Percentiles rank a stretch among this genome's conserved stretches.
phyloP scores from a whole-genome alignment of 805 yeast genomes.

The Priceomyces melissophilus region DNA sequence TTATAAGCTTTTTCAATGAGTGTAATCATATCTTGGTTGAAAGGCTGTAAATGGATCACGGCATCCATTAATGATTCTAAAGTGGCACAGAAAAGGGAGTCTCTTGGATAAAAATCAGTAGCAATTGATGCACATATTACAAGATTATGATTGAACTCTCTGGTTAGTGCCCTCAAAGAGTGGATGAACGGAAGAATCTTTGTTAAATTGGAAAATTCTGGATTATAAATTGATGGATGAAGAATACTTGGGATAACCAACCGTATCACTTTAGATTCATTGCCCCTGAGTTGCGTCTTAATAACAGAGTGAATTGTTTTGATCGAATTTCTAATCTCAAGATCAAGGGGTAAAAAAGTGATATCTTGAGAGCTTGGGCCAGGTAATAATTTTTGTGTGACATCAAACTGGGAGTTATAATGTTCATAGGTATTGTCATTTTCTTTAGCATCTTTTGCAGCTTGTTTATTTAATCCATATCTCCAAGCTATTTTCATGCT shows the following conservation, averaged over 20 bases:
- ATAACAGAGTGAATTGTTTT: slow-evolving; percentile 43
- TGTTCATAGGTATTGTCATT: slow-evolving; percentile 38
- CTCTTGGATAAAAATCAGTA: slow-evolving; percentile 62
- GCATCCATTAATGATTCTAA: slow-evolving; percentile 61
- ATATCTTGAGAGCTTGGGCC: slow-evolving; percentile 62
- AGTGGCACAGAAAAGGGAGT: slow-evolving; percentile 42
- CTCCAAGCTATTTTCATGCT: slow-evolving; percentile 90
- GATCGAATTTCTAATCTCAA: slow-evolving; percentile 20
- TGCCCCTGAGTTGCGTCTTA: slow-evolving; percentile 30
- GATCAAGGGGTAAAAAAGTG: slow-evolving; percentile 45
- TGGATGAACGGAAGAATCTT: slow-evolving; percentile 60
- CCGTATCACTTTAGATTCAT: slow-evolving; percentile 52
- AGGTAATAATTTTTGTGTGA: slow-evolving; percentile 68
- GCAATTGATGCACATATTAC: slow-evolving; percentile 56
- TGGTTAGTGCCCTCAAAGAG: slow-evolving; percentile 51
- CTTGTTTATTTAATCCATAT: slow-evolving; percentile 51
- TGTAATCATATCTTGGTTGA: slow-evolving; percentile 67
- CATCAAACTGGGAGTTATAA: slow-evolving; percentile 69
- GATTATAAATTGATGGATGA: slow-evolving; percentile 72
- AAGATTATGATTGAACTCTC: slow-evolving; percentile 43
- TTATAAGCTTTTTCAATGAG: slow-evolving; percentile 67
- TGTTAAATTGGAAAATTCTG: slow-evolving; percentile 42
- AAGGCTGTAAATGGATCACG: slow-evolving; percentile 74
- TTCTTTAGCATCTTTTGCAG: slow-evolving; percentile 22
- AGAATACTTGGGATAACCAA: slow-evolving; percentile 72